Percentiles rank a stretch among this genome's conserved stretches.
These are phyloP conservation scores for Magnolia sinica DNA, from an alignment of 164 flowering plant species.

Conservation along the genomic window DNA sequence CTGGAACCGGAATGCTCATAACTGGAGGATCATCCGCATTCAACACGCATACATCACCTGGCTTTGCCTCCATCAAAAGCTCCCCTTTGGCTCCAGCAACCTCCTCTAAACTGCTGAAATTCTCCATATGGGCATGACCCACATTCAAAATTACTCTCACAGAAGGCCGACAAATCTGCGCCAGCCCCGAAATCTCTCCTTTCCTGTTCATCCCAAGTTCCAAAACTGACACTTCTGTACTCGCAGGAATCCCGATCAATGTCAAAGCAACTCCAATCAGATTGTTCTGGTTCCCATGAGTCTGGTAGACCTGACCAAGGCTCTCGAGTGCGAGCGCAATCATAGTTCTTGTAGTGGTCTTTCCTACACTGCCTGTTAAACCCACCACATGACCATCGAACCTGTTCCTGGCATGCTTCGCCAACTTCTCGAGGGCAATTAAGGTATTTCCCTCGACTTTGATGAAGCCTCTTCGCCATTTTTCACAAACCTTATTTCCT, in stretches of 20 bases:
- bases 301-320: slow-evolving; percentile 28
- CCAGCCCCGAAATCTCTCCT: slow-evolving; percentile 39
- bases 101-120: slow-evolving; percentile 27
- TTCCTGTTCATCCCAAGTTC: slow-evolving; percentile 36
- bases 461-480: slow-evolving; percentile 36
- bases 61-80: slow-evolving; percentile 30
- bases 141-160: slow-evolving; percentile 38
- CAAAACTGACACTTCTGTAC: slow-evolving; percentile 18
- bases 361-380: slow-evolving; percentile 33
- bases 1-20: slow-evolving; percentile 26
- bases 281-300: slow-evolving; percentile 29
- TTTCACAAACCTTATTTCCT: slow-evolving; percentile 26
- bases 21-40: slow-evolving; percentile 42
- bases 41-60: slow-evolving; percentile 30
- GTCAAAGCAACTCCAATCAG: slow-evolving; percentile 30
- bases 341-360: slow-evolving; percentile 37
- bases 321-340: slow-evolving; percentile 31
- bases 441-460: slow-evolving; percentile 19
- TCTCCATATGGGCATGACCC: slow-evolving; percentile 31
- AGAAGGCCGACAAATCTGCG: slow-evolving; percentile 25
- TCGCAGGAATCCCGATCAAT: slow-evolving; percentile 27
- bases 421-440: slow-evolving; percentile 30
- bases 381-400: slow-evolving; percentile 24
- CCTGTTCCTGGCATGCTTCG: slow-evolving; percentile 26
- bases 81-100: slow-evolving; percentile 33